These are phyloP conservation scores for Talaromyces sp. DNA, from an alignment of 2,329 filamentous ascomycete genomes.

Conservation along the genomic window DNA sequence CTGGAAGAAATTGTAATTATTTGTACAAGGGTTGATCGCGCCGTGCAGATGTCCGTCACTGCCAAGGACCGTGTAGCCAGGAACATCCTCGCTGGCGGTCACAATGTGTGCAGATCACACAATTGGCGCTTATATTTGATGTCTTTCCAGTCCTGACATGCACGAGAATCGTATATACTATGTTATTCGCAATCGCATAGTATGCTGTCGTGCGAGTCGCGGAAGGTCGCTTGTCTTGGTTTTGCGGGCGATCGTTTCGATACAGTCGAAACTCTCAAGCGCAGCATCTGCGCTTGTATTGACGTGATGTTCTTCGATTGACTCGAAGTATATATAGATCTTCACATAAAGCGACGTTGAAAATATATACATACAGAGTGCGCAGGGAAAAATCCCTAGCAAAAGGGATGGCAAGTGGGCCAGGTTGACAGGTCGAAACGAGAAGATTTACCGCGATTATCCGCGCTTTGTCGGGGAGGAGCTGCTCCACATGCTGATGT, in stretches of 20 bases:
- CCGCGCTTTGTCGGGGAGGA: conserved; percentile 5
- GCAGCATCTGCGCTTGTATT: neutral
- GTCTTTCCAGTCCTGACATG: neutral
- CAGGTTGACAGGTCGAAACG: neutral
- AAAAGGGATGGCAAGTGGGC: neutral
- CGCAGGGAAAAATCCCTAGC: neutral
- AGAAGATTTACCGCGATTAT: conserved; percentile 2
- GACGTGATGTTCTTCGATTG: neutral
- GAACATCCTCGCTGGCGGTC: conserved; percentile 14
- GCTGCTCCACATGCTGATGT: neutral
- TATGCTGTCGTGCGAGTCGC: neutral
- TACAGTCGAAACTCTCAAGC: neutral
- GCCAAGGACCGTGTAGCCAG: conserved; percentile 15
- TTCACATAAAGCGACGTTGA: neutral
- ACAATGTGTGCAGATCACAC: neutral
- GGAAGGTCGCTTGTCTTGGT: neutral
- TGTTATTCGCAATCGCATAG: neutral
- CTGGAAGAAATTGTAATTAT: neutral
- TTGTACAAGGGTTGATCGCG: conserved; percentile 5
- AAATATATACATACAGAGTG: neutral
- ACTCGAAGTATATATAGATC: neutral
- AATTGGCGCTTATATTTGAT: neutral
- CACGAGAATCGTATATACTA: neutral
- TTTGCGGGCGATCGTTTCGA: neutral
- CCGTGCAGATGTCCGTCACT: conserved; percentile 6